Evolutionary conservation across 2,329 filamentous ascomycete species (phyloP), one percentile per base, ranked within the genome.

Genomic region (Leptographium wingfieldii): DNA sequence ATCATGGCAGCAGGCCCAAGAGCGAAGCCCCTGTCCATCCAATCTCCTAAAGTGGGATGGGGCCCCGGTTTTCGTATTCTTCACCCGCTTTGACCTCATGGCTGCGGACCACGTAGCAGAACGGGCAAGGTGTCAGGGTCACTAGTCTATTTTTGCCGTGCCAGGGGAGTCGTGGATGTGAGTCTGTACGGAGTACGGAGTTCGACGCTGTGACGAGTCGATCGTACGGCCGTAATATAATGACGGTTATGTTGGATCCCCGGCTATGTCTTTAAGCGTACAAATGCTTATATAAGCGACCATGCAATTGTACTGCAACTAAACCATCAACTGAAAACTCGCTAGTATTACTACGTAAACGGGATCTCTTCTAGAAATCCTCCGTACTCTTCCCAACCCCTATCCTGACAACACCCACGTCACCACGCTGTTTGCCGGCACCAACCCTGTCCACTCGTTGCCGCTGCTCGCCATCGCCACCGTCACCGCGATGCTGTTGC

Each of bases 401-500:
- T 25, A 25, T 5, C 16, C 61, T 16, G 69, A 73, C 67, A 70
- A 68, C 67, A 73, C 63, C 74, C 73, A 76, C 11, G 73, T 75
- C 3, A 71, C 72, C 22, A 73, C 69, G 22, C 71, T 72, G 10
- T 68, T 64, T 5, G 66, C 66, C 25, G 69, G 65, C 2, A 73
- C 67, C n/a, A 67, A 68, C 1, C 73, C 73, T 54, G 70, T 74
- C 74, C 74, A 76, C 3, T 66, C 62, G 67, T 74, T 66, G 1
- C 73, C 70, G 52, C 68, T 69, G 59, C 68, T 69, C 59, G 65
- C 63, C 1, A 70, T 69, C 14, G 66, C 66, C 4, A 74, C 60
- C 12, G 70, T 72, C 46, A 79, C 67, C 59, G 75, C 77, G 40
- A 78, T 62, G 53, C 77, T 74, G 33, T 77, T 74, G 25, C 65